Conservation (phyloP, 1,139 yeast species). For the Saccharomyces hybrid region DNA sequence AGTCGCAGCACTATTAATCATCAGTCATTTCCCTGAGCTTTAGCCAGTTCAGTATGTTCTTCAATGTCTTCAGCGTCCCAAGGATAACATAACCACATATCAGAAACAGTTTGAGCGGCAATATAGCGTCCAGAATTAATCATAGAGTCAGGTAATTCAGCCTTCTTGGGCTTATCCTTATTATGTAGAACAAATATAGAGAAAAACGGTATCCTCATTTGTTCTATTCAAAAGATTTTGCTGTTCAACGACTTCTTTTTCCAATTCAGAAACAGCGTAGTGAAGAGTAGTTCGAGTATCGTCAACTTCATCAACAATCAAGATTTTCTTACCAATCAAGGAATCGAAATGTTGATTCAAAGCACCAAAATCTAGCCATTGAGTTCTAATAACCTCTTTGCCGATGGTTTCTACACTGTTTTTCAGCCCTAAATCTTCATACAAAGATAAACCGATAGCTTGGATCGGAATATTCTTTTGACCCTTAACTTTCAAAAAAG, state of each 20-base stretch:
- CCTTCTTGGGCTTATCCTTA: conserved; percentile 50
- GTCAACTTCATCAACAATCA: conserved; percentile 90
- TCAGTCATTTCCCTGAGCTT: conserved; percentile 54
- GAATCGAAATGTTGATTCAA: conserved; percentile 49
- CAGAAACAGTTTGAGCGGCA: conserved; percentile 48
- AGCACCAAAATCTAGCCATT: conserved; percentile 81
- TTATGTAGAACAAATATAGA: conserved; percentile 55
- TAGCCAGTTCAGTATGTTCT: conserved; percentile 66
- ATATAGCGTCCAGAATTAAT: conserved; percentile 44
- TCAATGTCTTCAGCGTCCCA: conserved; percentile 77
- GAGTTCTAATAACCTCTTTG: conserved; percentile 82
- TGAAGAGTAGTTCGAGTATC: conserved; percentile 93
- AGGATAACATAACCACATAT: conserved; percentile 57
- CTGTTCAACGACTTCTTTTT: conserved; percentile 67
- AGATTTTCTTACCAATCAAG: conserved; percentile 70
- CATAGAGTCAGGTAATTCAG: conserved; percentile 41
- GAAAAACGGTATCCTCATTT: conserved; percentile 41
- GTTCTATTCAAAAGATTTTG: conserved; percentile 31
- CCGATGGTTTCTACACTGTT: conserved; percentile 61
- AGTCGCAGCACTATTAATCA: neutral
- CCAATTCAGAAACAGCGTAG: conserved; percentile 80
- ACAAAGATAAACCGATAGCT: conserved; percentile 86
- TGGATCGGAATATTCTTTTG: conserved; percentile 85
- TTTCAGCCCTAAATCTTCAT: conserved; percentile 68
- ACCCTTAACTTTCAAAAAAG: conserved; percentile 80